Evolutionary conservation across 1,284 basidiomycete species (phyloP), one percentile per base, ranked within the genome.

Genomic region (Heliocybe sulcata): DNA sequence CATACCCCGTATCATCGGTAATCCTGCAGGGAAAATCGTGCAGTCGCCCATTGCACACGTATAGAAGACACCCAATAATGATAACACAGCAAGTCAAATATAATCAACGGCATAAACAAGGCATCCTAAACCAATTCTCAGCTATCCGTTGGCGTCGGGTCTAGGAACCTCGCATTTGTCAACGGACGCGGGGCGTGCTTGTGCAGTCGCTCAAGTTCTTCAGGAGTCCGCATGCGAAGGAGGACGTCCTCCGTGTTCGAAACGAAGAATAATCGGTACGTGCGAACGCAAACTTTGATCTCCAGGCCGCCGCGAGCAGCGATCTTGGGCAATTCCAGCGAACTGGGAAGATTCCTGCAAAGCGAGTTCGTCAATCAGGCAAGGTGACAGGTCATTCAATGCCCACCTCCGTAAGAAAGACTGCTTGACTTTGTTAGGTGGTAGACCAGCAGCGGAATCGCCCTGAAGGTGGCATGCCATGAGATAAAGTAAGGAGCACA

Each of bases 181-280:
- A 42, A 42, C 8, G 38, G 38, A 3, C 38, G 38, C 16, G 38
- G 38, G 16, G 12, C 6, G n/a, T 42, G 19, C 38, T 42, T 42
- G 6, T 42, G 38, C 16, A 16, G 8, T n/a, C 38, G 38, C 6
- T 42, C 38, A 6, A 42, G 38, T 20, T 49, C 47, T 22, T 49
- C 47, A 6, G 16, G 23, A 3, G 23, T 58, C 35, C 51, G 55
- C 22, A 57, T 38, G 35, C 59, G 66, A 64, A 79, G 79, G 56
- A 88, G 71, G 60, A 81, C 78, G 59, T 91, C 89, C 61, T 89
- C 89, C 35, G 85, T 83, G 20, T 74, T 68, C 0, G 89, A 77
- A 12, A 91, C 90, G 65, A 86, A 94, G 73, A 95, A 94, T 55
- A 94, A 73, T 26, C 87, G 79, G 66, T 94, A 94, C 25, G 89